Conservation (phyloP, 2,329 filamentous ascomycete species). For the Xylariaceae sp. region DNA sequence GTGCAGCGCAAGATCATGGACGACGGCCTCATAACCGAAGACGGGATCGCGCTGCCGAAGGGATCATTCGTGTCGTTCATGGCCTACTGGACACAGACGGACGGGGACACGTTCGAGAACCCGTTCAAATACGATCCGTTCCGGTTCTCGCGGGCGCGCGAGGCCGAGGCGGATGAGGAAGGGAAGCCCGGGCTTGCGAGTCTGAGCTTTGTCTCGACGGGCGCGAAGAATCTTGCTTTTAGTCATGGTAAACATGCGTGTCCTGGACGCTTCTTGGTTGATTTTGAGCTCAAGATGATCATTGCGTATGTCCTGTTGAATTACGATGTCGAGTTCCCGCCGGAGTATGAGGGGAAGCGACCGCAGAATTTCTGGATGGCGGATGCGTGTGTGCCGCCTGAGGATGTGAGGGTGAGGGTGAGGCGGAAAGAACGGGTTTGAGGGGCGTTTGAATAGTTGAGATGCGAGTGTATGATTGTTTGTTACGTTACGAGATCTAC, state of each 20-base stretch:
- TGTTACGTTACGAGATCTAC: too few species aligned
- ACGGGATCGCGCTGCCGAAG: constrained; percentile 32
- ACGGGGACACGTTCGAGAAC: constrained; percentile 32
- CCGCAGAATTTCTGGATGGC: constrained; percentile 20
- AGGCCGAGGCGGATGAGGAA: constrained; percentile 22
- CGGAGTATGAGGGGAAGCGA: constrained; percentile 21
- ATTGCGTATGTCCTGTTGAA: constrained; percentile 26
- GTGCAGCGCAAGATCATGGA: constrained; percentile 30
- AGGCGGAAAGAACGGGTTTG: constrained; percentile 8
- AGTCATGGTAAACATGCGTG: constrained; percentile 39
- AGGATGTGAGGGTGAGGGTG: constrained; percentile 19
- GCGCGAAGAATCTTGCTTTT: constrained; percentile 31
- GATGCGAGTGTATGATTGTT: too few species aligned
- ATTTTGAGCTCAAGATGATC: constrained; percentile 37
- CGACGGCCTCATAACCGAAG: constrained; percentile 30
- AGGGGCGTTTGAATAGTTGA: too few species aligned
- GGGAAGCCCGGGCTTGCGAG: constrained; percentile 19
- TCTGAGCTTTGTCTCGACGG: constrained; percentile 35
- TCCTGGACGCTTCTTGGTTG: constrained; percentile 38
- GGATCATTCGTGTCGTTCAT: constrained; percentile 34
- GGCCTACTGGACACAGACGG: constrained; percentile 28
- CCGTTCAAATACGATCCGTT: constrained; percentile 38
- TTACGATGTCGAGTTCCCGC: constrained; percentile 34
- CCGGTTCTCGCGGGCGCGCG: constrained; percentile 36
- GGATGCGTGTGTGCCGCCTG: constrained; percentile 20